Evolutionary conservation across 1,139 yeast genomes (phyloP), one percentile per base, ranked within the genome.

Genomic region (Geotrichum macrosporum): DNA sequence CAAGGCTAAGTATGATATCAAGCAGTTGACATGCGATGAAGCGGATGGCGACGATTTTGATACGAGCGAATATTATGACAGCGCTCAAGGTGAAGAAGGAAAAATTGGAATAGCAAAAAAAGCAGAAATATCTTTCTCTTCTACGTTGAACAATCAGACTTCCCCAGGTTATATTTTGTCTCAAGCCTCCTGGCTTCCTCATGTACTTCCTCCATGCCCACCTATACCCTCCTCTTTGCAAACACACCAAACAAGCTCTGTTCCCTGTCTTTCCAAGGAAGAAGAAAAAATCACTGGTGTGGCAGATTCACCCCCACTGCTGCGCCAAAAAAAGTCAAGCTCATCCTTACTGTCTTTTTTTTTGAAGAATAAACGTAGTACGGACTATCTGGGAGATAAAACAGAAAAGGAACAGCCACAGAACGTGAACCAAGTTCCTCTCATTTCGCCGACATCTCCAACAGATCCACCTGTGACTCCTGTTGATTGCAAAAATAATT

Each of bases 271-370:
- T n/a, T n/a, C n/a, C n/a, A 10, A 24, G 10, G 27, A 24, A 24
- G 27, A 24, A 24, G 27, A 24, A 24, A 24, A 24, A 24, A 6
- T 24, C 6, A 24, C n/a, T n/a, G n/a, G n/a, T n/a, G n/a, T n/a
- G n/a, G n/a, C n/a, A n/a, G n/a, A n/a, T n/a, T n/a, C n/a, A n/a
- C n/a, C n/a, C 16, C n/a, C n/a, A 6, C n/a, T n/a, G 27, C 27
- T 35, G 6, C 15, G 12, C 16, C 24, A 15, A 19, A 35, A 35
- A 15, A 26, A 27, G 5, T 42, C 46, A 9, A 35, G 21, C 18
- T 24, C 35, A 4, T 35, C 41, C 5, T 13, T 42, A 3, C 24
- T 35, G 4, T 42, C 46, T 16, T 42, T 42, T 27, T 42, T 42
- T 29, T 27, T 35, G n/a, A 19, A 10, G 27, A 12, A 35, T 21